A percentile compares a stretch with the other conserved stretches of the same genome.
Conservation (phyloP, 1,284 basidiomycete genomes). For the Inonotus hispidus region DNA sequence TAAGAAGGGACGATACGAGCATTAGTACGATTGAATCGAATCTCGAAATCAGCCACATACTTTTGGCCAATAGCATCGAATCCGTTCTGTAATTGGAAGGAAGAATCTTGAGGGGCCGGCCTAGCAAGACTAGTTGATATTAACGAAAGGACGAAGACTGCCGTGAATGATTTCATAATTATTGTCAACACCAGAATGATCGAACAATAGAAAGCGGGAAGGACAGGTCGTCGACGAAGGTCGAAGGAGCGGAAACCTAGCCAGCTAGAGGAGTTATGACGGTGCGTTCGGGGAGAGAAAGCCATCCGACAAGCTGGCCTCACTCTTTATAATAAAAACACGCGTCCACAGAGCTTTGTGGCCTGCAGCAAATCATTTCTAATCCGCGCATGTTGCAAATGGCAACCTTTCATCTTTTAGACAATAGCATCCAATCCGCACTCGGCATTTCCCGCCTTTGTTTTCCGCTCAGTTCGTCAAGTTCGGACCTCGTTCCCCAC, state of each 20-base stretch:
- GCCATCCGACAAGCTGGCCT: neutral
- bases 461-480: neutral
- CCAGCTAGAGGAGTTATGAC: conserved; percentile 7
- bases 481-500: neutral
- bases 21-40: neutral
- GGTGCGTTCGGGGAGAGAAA: neutral
- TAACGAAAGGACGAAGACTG: conserved; percentile 20
- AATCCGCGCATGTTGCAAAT: neutral
- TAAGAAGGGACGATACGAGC: neutral
- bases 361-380: neutral
- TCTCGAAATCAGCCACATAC: conserved; percentile 29
- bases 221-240: conserved; percentile 10
- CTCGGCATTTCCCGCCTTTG: neutral
- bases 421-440: neutral
- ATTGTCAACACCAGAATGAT: neutral
- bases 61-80: conserved; percentile 49
- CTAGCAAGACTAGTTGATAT: conserved; percentile 34
- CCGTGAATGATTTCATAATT: conserved; percentile 12
- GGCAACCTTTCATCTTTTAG: neutral
- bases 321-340: neutral
- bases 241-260: neutral
- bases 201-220: neutral
- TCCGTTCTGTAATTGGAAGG: conserved; percentile 43
- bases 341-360: neutral
- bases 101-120: conserved; percentile 31